Evolutionary conservation across 2,329 filamentous ascomycete species (phyloP), one percentile per base, ranked within the genome.

Genomic region (Clarireedia paspali): DNA sequence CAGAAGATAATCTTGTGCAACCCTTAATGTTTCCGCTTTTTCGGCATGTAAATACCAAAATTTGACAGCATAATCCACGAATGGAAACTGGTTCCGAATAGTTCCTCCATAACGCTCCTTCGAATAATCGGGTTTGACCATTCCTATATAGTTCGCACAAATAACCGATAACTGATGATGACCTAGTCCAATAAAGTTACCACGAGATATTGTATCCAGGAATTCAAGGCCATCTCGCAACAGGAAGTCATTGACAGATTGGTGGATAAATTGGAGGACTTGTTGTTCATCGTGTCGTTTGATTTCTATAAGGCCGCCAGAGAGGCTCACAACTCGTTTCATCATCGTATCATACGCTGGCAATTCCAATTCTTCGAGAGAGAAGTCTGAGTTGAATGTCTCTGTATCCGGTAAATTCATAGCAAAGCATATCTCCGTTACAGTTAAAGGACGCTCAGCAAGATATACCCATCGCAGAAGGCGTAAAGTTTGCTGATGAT

Each of bases 211-310:
- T 27, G 44, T 53, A n/a, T 53, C 40, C 10, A 53, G 36, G 24
- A 46, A 47, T 40, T 40, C 1, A 53, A 53, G 50, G 23, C 58
- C 53, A 47, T 70, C 65, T 55, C 69, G 67, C 4, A 71, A 57
- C 14, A 74, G 59, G 53, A 70, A 74, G 38, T 74, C 70, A 44
- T 65, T 60, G 56, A 73, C 61, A 9, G 65, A 68, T 58, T 69
- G 66, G 50, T 71, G 67, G 50, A 70, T 70, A 51, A 71, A 74
- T 57, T 74, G 73, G 15, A 73, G 68, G 0, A 59, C 67, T 17
- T 53, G 47, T 27, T 36, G 24, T 27, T 48, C 36, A 12, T 24
- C 20, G 20, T 20, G 20, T 20, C 20, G 20, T 20, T 20, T 20
- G 20, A 20, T 20, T 50, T 62, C 57, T 26, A 59, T 47, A 2